Evolutionary conservation across 2,329 filamentous ascomycete genomes (phyloP).

Genomic region (Curvularia sp.): DNA sequence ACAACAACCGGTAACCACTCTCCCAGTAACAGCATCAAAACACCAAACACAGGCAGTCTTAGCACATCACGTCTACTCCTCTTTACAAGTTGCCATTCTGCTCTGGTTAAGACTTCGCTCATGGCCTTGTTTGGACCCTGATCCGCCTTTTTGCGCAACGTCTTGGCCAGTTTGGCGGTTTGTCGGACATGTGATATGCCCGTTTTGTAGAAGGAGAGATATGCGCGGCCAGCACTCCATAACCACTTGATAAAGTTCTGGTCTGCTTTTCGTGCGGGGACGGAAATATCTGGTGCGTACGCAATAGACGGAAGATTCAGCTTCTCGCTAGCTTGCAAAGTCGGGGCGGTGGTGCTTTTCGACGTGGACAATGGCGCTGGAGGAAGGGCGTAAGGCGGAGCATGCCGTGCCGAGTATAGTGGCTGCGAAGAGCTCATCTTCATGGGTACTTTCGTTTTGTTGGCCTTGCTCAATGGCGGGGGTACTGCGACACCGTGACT

Average conservation of each 20-base stretch:
- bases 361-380: conserved; percentile 4
- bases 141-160: conserved; percentile 53
- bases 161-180: conserved; percentile 63
- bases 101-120: conserved; percentile 61
- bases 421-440: conserved; percentile 2
- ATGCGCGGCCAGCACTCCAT: conserved; percentile 73
- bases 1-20: conserved; percentile 87
- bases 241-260: conserved; percentile 62
- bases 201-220: conserved; percentile 84
- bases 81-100: conserved; percentile 73
- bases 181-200: conserved; percentile 77
- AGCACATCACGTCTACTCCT: conserved; percentile 75
- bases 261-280: conserved; percentile 63
- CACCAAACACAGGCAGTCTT: conserved; percentile 78
- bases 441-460: conserved; percentile 10
- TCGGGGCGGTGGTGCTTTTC: conserved; percentile 11
- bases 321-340: conserved; percentile 23
- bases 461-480: conserved; percentile 16
- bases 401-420: background rate
- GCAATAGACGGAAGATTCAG: conserved; percentile 78
- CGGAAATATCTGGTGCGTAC: conserved; percentile 71
- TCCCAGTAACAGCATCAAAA: conserved; percentile 79
- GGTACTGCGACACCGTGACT: conserved; percentile 13
- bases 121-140: conserved; percentile 10
- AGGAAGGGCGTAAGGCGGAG: conserved; percentile 3